Evolutionary conservation across 805 yeast genomes (phyloP).

Genomic region (Pichia nakasei): DNA sequence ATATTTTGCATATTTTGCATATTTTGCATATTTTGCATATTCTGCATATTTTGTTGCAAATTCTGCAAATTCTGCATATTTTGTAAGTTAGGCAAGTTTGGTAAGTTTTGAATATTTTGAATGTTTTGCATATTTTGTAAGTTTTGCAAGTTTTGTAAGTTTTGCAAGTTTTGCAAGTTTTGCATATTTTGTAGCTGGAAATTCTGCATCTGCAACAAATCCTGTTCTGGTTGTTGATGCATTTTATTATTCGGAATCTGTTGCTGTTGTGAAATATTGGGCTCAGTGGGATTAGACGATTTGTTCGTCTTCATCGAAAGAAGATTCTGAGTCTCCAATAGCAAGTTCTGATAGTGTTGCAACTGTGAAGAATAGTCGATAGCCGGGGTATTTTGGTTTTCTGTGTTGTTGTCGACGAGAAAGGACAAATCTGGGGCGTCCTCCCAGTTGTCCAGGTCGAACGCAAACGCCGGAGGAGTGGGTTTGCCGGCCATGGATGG

Average conservation of each 20-base stretch:
- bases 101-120: not conserved
- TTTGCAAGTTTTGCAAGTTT: not conserved
- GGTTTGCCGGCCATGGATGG: not conserved
- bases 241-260: not conserved
- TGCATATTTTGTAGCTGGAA: not conserved
- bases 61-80: not conserved
- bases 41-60: too few species aligned
- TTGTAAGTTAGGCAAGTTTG: not conserved
- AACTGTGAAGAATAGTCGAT: constrained; percentile 26
- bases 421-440: constrained; percentile 24
- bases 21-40: too few species aligned
- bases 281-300: not conserved
- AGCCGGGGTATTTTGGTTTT: constrained; percentile 15
- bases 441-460: constrained; percentile 24
- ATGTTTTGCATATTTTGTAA: not conserved
- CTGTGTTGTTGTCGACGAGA: constrained; percentile 10
- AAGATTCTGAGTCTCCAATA: constrained; percentile 23
- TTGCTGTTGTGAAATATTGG: not conserved
- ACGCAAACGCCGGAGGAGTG: constrained; percentile 9
- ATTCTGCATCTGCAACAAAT: not conserved
- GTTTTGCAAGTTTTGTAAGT: not conserved
- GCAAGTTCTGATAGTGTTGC: constrained; percentile 26
- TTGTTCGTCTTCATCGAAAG: constrained; percentile 13
- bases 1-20: too few species aligned
- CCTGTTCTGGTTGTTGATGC: not conserved